phyloP scores from a whole-genome alignment of 208 protist genomes.

The Acanthamoeba lenticulata region DNA sequence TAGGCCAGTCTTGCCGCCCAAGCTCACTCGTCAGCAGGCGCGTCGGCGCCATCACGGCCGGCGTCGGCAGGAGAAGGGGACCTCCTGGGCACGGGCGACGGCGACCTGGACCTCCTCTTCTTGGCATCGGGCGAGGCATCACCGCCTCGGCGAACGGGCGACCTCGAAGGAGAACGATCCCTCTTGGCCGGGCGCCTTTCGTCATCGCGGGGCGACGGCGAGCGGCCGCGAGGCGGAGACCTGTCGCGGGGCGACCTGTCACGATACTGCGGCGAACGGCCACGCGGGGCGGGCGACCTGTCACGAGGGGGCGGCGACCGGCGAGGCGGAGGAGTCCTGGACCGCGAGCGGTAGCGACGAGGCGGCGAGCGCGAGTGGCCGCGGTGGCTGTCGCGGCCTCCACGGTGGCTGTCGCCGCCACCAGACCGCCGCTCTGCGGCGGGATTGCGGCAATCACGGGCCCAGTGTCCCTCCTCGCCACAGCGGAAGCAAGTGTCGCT shows the following conservation, averaged over 20 bases:
- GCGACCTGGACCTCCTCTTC: neutral
- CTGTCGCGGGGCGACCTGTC: too few species aligned
- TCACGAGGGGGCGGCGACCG: too few species aligned
- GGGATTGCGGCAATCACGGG: conserved; percentile 38
- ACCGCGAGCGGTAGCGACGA: too few species aligned
- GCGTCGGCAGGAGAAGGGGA: neutral
- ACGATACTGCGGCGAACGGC: too few species aligned
- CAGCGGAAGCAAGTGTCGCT: conserved; percentile 61
- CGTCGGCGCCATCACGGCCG: neutral
- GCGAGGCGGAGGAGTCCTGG: too few species aligned
- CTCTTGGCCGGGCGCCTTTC: neutral
- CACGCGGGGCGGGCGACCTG: too few species aligned
- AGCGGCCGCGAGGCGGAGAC: too few species aligned
- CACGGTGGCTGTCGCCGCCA: neutral
- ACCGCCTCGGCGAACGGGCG: neutral
- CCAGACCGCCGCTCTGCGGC: neutral
- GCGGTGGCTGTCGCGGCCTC: neutral
- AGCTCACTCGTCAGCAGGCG: neutral
- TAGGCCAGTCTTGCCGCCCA: too few species aligned
- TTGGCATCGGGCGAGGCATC: neutral
- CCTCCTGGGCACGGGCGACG: neutral
- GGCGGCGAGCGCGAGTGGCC: neutral
- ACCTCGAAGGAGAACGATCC: too few species aligned
- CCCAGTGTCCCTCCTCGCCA: conserved; percentile 54
- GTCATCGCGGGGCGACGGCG: too few species aligned